phyloP scores from a whole-genome alignment of 1,284 basidiomycete genomes.

The Polyporus tsugae region DNA sequence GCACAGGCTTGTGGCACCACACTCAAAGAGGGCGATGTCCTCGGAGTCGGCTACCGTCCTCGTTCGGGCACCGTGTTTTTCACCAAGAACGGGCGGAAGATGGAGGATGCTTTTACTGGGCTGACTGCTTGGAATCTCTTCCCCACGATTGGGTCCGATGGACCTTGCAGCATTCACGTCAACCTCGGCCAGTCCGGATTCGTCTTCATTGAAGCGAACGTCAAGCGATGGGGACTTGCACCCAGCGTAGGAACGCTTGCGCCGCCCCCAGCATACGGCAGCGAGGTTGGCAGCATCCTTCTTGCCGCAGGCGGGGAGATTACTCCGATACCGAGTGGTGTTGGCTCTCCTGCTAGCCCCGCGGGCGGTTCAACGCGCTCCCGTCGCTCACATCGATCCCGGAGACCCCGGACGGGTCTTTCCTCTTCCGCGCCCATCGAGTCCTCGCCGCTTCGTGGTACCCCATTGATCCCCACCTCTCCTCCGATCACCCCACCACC shows the following conservation, averaged over 20 bases:
- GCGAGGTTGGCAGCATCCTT: conserved; percentile 92
- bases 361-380: conserved; percentile 59
- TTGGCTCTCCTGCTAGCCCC: conserved; percentile 50
- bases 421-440: conserved; percentile 53
- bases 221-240: conserved; percentile 98
- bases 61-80: conserved; percentile 97
- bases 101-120: conserved; percentile 93
- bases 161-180: conserved; percentile 93
- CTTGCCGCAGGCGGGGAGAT: conserved; percentile 85
- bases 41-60: conserved; percentile 93
- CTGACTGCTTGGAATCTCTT: conserved; percentile 91
- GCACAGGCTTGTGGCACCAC: conserved; percentile 85
- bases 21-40: conserved; percentile 92
- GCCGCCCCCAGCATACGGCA: conserved; percentile 95
- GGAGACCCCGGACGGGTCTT: conserved; percentile 47
- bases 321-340: conserved; percentile 47
- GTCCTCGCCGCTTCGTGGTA: conserved; percentile 66
- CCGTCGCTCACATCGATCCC: conserved; percentile 67
- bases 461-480: conserved; percentile 48
- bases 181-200: conserved; percentile 97
- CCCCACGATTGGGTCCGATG: conserved; percentile 94
- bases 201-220: conserved; percentile 97
- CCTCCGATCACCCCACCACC: conserved; percentile 73
- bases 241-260: conserved; percentile 95
- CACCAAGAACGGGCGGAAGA: conserved; percentile 93